Evolutionary conservation across 345 rosid species (phyloP).

Genomic region (Citrus sp.): DNA sequence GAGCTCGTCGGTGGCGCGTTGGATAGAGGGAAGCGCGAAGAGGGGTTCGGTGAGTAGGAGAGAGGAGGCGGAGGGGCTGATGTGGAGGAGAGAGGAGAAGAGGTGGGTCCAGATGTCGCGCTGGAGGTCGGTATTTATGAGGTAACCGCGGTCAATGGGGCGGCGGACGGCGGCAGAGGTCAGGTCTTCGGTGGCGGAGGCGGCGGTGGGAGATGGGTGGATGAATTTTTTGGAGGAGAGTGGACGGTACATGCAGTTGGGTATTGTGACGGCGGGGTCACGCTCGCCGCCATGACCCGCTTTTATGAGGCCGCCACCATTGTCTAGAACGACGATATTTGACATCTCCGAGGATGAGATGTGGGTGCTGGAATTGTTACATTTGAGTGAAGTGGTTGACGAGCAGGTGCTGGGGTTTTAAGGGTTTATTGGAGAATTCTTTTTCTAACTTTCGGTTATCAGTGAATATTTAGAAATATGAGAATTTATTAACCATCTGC

Average conservation of each 20-base stretch:
- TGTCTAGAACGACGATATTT: slow-evolving; percentile 81
- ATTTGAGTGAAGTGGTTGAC: background rate
- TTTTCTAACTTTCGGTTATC: no score
- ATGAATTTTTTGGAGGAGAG: slow-evolving; percentile 75
- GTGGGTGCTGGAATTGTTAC: background rate
- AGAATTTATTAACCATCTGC: no score
- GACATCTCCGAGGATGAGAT: slow-evolving; percentile 33
- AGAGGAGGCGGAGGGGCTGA: slow-evolving; percentile 50
- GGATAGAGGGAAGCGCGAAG: slow-evolving; percentile 66
- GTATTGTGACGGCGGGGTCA: slow-evolving; percentile 62
- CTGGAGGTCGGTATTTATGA: slow-evolving; percentile 77
- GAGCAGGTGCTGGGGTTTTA: background rate
- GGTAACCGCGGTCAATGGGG: slow-evolving; percentile 93
- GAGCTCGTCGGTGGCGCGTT: slow-evolving; percentile 80
- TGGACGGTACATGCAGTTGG: slow-evolving; percentile 83
- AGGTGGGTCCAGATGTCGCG: slow-evolving; percentile 92
- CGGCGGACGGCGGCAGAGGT: slow-evolving; percentile 94
- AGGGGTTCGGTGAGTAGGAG: slow-evolving; percentile 83
- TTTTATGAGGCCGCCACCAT: slow-evolving; percentile 78
- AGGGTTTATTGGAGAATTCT: background rate
- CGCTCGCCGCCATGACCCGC: slow-evolving; percentile 87
- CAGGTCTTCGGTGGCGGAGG: slow-evolving; percentile 54
- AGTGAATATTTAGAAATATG: no score
- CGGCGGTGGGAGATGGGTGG: slow-evolving; percentile 44
- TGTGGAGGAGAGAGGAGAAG: slow-evolving; percentile 58